Percentiles rank a stretch among this genome's conserved stretches.
Evolutionary conservation across 164 flowering plant species (phyloP).

Genomic region (Liriodendron chinense): DNA sequence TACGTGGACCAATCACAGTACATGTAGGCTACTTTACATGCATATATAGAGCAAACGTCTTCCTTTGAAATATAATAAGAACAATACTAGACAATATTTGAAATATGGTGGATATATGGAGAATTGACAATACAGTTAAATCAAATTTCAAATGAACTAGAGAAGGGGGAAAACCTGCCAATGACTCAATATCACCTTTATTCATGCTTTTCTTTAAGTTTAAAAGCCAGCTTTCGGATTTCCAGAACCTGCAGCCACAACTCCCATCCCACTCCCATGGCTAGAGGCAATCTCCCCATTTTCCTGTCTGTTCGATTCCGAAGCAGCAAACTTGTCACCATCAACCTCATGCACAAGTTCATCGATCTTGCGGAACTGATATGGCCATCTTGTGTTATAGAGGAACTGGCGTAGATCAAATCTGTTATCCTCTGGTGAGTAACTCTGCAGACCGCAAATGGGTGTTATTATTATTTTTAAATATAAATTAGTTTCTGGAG

Average conservation of each 20-base stretch:
- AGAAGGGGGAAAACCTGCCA: neutral
- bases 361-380: slow-evolving; percentile 89
- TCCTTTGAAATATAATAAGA: neutral
- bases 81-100: neutral
- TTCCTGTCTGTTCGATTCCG: slow-evolving; percentile 16
- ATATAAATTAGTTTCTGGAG: too few species aligned
- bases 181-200: neutral
- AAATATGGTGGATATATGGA: neutral
- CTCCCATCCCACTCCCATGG: slow-evolving; percentile 70
- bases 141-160: neutral
- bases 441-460: slow-evolving; percentile 60
- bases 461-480: neutral
- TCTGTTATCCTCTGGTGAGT: slow-evolving; percentile 95
- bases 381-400: slow-evolving; percentile 92
- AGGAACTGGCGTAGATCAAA: slow-evolving; percentile 92
- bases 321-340: neutral
- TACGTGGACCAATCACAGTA: too few species aligned
- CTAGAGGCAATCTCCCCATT: slow-evolving; percentile 18
- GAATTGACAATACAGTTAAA: neutral
- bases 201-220: neutral
- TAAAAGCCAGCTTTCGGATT: slow-evolving; percentile 65
- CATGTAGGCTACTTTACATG: too few species aligned
- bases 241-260: slow-evolving; percentile 74
- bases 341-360: slow-evolving; percentile 53
- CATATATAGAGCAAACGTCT: too few species aligned